Percentiles rank a stretch among this genome's conserved stretches.
Evolutionary conservation across 2,329 filamentous ascomycete genomes (phyloP).

Genomic region (Dothistroma septosporum): DNA sequence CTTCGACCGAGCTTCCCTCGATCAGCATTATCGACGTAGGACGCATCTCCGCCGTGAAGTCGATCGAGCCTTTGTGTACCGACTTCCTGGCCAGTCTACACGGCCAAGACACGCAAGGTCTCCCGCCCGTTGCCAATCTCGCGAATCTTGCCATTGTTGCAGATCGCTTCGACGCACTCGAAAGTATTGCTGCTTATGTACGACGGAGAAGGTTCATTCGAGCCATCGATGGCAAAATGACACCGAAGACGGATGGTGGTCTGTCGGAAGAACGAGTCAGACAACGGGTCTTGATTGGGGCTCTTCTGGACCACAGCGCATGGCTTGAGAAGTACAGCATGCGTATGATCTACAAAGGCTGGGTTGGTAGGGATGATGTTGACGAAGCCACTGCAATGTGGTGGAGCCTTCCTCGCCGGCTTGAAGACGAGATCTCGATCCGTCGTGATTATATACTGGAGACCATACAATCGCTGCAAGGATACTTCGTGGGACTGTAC

Average conservation of each 20-base stretch:
- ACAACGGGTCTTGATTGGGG: slow-evolving; percentile 65
- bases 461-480: slow-evolving; percentile 65
- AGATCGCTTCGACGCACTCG: slow-evolving; percentile 66
- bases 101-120: slow-evolving; percentile 43
- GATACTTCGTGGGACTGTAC: slow-evolving; percentile 64
- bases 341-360: slow-evolving; percentile 64
- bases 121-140: slow-evolving; percentile 57
- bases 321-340: slow-evolving; percentile 60
- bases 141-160: slow-evolving; percentile 66
- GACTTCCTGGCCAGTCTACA: slow-evolving; percentile 68
- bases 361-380: slow-evolving; percentile 49
- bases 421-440: slow-evolving; percentile 67
- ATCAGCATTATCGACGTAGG: slow-evolving; percentile 65
- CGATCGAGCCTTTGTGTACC: slow-evolving; percentile 49
- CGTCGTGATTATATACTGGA: slow-evolving; percentile 64
- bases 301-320: slow-evolving; percentile 59
- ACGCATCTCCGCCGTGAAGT: slow-evolving; percentile 61
- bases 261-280: slow-evolving; percentile 62
- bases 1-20: slow-evolving; percentile 55
- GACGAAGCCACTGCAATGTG: slow-evolving; percentile 52
- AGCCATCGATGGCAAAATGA: slow-evolving; percentile 42
- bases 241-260: slow-evolving; percentile 37
- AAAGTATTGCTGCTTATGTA: slow-evolving; percentile 53
- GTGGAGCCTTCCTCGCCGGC: slow-evolving; percentile 67
- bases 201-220: slow-evolving; percentile 43